Base-by-base conservation (phyloP, 2,329 filamentous ascomycete genomes). In the Beauveria brongniartii region DNA sequence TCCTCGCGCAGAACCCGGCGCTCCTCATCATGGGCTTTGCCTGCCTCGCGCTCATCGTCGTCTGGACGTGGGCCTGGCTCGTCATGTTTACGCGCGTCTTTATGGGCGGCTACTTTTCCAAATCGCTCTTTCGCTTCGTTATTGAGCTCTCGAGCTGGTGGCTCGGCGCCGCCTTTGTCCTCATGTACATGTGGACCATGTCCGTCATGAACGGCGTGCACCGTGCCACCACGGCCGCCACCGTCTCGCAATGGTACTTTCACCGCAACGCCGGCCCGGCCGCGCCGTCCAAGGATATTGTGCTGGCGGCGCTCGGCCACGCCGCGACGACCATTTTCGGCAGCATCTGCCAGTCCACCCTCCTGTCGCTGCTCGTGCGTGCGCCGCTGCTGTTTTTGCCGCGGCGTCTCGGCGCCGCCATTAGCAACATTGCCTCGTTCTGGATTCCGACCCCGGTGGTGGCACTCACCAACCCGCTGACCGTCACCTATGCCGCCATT, bases 201-300 rank as follows among this genome's bases (percentile, higher is more conserved):
- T 89, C 90, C 2, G 85, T 97, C 61, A 86, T 96, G 70, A 88
- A 91, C 61, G 92, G 91, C 20, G 83, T 97, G 24, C 93, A 99
- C 72, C 87, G 94, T 62, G 88, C 91, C 24, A 94, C 92, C 18
- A 96, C 93, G 16, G 93, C 92, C 26, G 94, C 94, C 12, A 96
- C 93, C 0, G 93, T 97, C 26, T 96, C 91, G 46, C 94, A 99
- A 74, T 99, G 94, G 94, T 99, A 99, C 75, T 99, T 97, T 74
- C 93, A 97, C 74, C 91, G 94, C 64, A 89, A 95, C 67, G 86
- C 87, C 5, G 83, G 87, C 12, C 91, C 93, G 5, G 80, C 88
- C 9, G 87, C 92, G 2, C 86, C 90, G 0, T 92, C 91, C 1
- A 81, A 82, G 61, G 88, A 92, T 60, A 88, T 97, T 53, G 91